These are phyloP conservation scores for Elongisporangium undulatum DNA, from an alignment of 352 stramenopile species.

Conservation along the genomic window DNA sequence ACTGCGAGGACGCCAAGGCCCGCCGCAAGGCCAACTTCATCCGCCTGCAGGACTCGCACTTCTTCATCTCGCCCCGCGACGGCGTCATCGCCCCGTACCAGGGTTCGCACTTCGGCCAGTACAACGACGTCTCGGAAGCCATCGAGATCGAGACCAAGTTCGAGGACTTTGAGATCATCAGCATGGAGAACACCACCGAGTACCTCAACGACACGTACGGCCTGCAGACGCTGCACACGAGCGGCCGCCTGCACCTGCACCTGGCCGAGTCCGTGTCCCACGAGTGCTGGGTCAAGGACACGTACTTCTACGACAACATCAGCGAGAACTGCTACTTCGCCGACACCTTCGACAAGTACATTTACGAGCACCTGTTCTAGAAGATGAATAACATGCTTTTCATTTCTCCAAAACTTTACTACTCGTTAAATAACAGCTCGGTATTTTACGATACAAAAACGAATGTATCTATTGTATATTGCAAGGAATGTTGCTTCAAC, in stretches of 20 bases:
- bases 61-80: conserved; percentile 13
- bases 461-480: too few relatives aligned
- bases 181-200: conserved; percentile 20
- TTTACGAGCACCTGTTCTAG: conserved; percentile 14
- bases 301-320: conserved; percentile 8
- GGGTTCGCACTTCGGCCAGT: conserved; percentile 22
- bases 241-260: conserved; percentile 14
- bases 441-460: neutral
- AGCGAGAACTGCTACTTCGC: conserved; percentile 22
- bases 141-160: conserved; percentile 16
- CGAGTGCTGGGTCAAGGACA: conserved; percentile 24
- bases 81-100: conserved; percentile 11
- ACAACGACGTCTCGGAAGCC: conserved; percentile 24
- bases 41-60: conserved; percentile 10
- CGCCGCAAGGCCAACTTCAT: conserved; percentile 24
- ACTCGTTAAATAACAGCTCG: neutral
- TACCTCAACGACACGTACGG: conserved; percentile 28
- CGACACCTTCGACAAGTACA: conserved; percentile 30
- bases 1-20: conserved; percentile 9
- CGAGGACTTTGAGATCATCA: conserved; percentile 15
- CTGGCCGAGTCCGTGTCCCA: conserved; percentile 17
- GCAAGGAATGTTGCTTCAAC: too few relatives aligned
- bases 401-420: neutral
- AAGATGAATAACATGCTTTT: neutral
- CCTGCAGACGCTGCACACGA: conserved; percentile 19